phyloP scores from a whole-genome alignment of 371 early-diverging fungal genomes.

The Fennellomyces sp. region DNA sequence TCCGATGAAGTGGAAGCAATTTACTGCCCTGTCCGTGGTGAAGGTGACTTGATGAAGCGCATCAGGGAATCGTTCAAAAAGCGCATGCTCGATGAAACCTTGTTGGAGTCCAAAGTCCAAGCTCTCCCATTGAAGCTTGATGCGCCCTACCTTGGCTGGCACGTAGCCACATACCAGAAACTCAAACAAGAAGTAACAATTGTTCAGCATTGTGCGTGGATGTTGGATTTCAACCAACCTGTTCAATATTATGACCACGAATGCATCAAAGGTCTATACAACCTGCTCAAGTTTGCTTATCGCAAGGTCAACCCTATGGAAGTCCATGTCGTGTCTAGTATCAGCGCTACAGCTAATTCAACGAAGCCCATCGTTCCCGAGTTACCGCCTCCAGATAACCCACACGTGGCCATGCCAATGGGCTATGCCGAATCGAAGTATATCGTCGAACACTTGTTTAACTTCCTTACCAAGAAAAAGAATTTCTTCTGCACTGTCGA shows the following conservation, averaged over 20 bases:
- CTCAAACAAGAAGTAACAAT: constrained; percentile 35
- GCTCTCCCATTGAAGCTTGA: constrained; percentile 17
- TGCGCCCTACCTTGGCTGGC: constrained; percentile 30
- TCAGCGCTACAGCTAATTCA: constrained; percentile 25
- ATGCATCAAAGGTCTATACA: constrained; percentile 37
- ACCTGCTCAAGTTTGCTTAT: constrained; percentile 38
- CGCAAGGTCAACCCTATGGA: constrained; percentile 33
- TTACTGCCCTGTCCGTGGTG: constrained; percentile 27
- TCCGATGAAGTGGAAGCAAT: constrained; percentile 25
- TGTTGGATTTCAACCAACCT: constrained; percentile 40
- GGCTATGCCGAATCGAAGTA: constrained; percentile 53
- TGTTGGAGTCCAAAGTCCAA: constrained; percentile 11
- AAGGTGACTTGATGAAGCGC: constrained; percentile 18
- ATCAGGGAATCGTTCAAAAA: constrained; percentile 23
- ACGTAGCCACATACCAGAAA: constrained; percentile 22
- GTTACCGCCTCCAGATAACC: constrained; percentile 24
- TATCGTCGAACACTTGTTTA: constrained; percentile 37
- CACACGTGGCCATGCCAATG: constrained; percentile 36
- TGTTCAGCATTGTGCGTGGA: constrained; percentile 40
- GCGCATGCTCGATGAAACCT: constrained; percentile 17
- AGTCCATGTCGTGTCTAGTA: constrained; percentile 40
- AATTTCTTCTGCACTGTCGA: constrained; percentile 36
- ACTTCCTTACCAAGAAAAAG: constrained; percentile 30
- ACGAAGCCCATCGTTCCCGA: constrained; percentile 22
- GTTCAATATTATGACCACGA: constrained; percentile 36